Percentiles rank a stretch among this genome's conserved stretches.
phyloP scores from a whole-genome alignment of 176 grass and related monocot species.

The Avena eriantha region DNA sequence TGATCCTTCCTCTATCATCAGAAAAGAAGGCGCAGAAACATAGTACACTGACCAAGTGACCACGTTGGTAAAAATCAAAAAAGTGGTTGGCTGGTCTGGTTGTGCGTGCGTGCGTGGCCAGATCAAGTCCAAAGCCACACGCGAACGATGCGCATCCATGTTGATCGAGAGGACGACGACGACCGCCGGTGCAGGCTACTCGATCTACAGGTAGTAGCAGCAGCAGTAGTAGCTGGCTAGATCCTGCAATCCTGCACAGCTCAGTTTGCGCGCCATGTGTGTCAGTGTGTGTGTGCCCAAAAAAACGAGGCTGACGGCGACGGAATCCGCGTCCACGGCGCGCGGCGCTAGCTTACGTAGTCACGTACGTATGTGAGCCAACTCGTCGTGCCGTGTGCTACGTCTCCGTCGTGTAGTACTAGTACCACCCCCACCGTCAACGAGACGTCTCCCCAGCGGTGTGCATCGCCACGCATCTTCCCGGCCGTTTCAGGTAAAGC shows the following conservation, averaged over 20 bases:
- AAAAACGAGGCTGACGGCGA: not conserved
- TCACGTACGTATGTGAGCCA: not conserved
- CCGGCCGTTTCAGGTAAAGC: no score
- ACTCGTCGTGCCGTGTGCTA: not conserved
- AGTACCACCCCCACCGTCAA: no score
- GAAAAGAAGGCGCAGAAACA: not conserved
- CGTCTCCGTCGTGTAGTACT: no score
- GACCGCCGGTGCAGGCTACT: no score
- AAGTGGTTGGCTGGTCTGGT: not conserved
- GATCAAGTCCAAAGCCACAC: not conserved
- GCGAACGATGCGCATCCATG: not conserved
- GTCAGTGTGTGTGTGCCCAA: not conserved
- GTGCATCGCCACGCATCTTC: no score
- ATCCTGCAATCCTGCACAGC: not conserved
- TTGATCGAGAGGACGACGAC: no score
- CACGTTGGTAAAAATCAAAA: not conserved
- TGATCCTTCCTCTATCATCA: no score
- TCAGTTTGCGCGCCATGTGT: no score
- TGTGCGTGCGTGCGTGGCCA: not conserved
- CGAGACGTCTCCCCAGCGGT: no score
- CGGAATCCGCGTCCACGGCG: not conserved
- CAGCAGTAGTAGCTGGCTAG: not conserved
- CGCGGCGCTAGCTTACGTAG: not conserved
- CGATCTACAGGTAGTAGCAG: no score
- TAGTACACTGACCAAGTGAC: not conserved